Evolutionary conservation across 1,284 basidiomycete species (phyloP), one percentile per base, ranked within the genome.

Genomic region (Puccinia horiana): DNA sequence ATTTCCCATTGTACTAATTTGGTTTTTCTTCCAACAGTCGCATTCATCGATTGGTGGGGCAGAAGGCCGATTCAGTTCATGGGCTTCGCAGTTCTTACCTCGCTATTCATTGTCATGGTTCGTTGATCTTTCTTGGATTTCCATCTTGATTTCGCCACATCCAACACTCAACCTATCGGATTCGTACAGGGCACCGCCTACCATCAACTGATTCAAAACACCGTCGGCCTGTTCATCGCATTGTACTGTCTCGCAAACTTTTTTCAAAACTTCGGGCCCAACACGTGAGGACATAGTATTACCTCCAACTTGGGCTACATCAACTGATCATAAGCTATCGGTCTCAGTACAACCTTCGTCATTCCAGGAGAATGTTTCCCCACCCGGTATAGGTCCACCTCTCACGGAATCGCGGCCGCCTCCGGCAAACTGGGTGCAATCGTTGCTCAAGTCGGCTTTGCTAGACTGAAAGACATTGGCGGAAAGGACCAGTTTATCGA

Each of bases 391-490:
- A 90, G 93, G 74, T 92, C 92, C 0, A 94, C 93, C 6, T 92
- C 91, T 2, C 93, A 94, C 87, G 93, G 93, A 87, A 94, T 95
- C 86, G 92, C 92, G 26, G 94, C 93, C 26, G 93, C 92, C 4
- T 91, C 90, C 37, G 84, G 84, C 26, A 95, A 94, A 87, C 89
- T 94, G 74, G 94, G 93, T 61, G 93, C 93, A 76, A 92, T 95
- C 86, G 87, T 94, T 70, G 91, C 93, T 3, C 93, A 94, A 87
- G 91, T 94, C 84, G 77, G 77, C 2, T 79, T 79, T 72, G 65
- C 77, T 16, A 54, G 63, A 54, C 56, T 79, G 47, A 79, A 72
- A 42, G 77, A 79, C 58, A 79, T 79, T 72, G 77, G 77, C 14
- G 77, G 77, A n/a, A 79, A 79, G 42, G 67, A 79, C 56, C 65